These are phyloP conservation scores for Penicillium cinerascens DNA, from an alignment of 495 filamentous ascomycete species.

Conservation along the genomic window DNA sequence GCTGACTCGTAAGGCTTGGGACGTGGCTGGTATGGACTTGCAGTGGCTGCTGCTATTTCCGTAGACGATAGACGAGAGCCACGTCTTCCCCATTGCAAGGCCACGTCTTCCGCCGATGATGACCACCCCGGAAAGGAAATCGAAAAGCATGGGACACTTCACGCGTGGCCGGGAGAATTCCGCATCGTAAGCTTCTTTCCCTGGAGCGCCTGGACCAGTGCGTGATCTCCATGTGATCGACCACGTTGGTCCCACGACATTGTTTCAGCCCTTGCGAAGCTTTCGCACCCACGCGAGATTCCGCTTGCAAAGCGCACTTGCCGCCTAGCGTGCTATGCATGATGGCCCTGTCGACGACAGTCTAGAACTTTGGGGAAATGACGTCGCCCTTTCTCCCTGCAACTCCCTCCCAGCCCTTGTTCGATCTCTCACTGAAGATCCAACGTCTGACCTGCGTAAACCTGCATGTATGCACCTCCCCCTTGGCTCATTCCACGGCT, in stretches of 20 bases:
- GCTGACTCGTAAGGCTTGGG: constrained; percentile 9
- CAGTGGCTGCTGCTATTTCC: neutral
- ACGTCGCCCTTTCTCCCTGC: constrained; percentile 5
- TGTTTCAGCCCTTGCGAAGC: constrained; percentile 22
- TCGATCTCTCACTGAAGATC: constrained; percentile 17
- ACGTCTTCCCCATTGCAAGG: neutral
- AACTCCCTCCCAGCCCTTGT: constrained; percentile 15
- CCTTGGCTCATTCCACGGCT: constrained; percentile 25
- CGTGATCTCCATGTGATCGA: constrained; percentile 32
- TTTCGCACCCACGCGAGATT: constrained; percentile 21
- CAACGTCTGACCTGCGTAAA: constrained; percentile 14
- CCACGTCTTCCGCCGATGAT: neutral
- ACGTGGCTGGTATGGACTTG: constrained; percentile 21
- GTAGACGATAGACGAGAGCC: neutral
- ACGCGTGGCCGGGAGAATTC: constrained; percentile 18
- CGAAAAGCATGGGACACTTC: constrained; percentile 2
- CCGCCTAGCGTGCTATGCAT: constrained; percentile 6
- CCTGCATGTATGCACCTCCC: constrained; percentile 3
- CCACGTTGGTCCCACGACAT: constrained; percentile 36
- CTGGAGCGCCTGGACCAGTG: constrained; percentile 15
- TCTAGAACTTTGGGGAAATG: constrained; percentile 15
- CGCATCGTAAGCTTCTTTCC: neutral
- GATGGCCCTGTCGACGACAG: neutral
- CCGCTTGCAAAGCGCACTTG: constrained; percentile 16
- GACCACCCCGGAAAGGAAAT: neutral